phyloP scores from a whole-genome alignment of 441 rosid genomes.

The Pelargonium myrrhifolium region DNA sequence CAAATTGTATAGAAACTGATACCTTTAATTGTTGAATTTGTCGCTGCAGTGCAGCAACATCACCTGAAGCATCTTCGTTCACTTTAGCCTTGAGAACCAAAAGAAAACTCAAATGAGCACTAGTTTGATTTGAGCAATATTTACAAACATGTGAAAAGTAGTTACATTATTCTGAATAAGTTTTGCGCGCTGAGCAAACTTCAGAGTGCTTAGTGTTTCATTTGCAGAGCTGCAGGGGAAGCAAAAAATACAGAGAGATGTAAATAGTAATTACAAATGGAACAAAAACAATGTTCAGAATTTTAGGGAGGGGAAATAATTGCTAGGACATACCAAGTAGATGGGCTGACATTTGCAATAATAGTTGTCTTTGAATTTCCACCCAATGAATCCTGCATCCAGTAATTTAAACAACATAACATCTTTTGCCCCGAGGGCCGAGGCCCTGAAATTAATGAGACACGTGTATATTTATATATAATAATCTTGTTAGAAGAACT shows the following conservation, averaged over 20 bases:
- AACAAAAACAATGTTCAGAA: slow-evolving; percentile 5
- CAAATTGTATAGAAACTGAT: background rate
- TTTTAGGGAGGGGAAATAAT: slow-evolving; percentile 13
- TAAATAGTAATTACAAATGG: slow-evolving; percentile 11
- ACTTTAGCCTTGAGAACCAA: slow-evolving; percentile 66
- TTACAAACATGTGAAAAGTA: slow-evolving; percentile 4
- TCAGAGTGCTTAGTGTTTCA: slow-evolving; percentile 88
- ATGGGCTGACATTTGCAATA: slow-evolving; percentile 98
- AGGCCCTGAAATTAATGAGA: slow-evolving; percentile 40
- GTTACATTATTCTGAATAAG: slow-evolving; percentile 92
- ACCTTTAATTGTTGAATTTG: slow-evolving; percentile 89
- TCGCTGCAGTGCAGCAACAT: slow-evolving; percentile 68
- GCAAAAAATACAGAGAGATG: slow-evolving; percentile 31
- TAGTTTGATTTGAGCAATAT: slow-evolving; percentile 10
- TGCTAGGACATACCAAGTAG: slow-evolving; percentile 52
- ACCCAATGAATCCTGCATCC: slow-evolving; percentile 86
- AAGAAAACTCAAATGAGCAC: slow-evolving; percentile 12
- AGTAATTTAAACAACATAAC: slow-evolving; percentile 17
- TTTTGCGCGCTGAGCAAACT: slow-evolving; percentile 98
- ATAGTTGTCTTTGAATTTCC: slow-evolving; percentile 99
- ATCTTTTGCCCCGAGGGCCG: slow-evolving; percentile 25
- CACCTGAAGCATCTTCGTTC: slow-evolving; percentile 89
- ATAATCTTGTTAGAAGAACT: slow-evolving; percentile 13
- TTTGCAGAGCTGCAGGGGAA: slow-evolving; percentile 62
- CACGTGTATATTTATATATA: background rate